Evolutionary conservation across 2,329 filamentous ascomycete genomes (phyloP).

Genomic region (Ceratocystis papillata): DNA sequence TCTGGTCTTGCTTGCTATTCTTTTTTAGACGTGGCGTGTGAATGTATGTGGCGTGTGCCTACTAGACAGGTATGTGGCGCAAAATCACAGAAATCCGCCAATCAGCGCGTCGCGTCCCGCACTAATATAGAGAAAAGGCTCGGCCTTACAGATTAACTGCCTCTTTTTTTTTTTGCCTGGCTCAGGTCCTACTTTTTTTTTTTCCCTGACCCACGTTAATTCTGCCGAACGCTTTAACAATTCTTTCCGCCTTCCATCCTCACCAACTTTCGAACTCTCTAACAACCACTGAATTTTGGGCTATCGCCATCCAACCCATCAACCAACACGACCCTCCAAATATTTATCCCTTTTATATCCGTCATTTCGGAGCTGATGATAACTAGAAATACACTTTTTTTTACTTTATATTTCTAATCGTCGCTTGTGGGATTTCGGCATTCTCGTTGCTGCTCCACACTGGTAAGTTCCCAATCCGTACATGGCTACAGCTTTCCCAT

Average conservation of each 20-base stretch:
- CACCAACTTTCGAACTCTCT: conserved; percentile 21
- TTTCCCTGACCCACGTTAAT: conserved; percentile 19
- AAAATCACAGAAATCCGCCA: conserved; percentile 15
- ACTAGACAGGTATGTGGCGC: not conserved
- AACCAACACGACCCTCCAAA: conserved; percentile 13
- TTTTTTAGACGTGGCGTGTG: not conserved
- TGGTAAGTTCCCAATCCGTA: conserved; percentile 13
- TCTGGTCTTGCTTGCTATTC: not conserved
- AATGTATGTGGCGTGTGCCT: not conserved
- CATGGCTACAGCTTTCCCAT: conserved; percentile 18
- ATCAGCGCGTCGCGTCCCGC: conserved; percentile 19
- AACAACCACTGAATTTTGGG: conserved; percentile 22
- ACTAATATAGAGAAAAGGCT: not conserved
- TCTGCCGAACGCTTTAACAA: conserved; percentile 15
- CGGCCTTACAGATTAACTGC: conserved; percentile 1
- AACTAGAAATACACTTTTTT: conserved; percentile 17
- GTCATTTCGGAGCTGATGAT: conserved; percentile 11
- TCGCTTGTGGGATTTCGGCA: not conserved
- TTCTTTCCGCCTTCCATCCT: conserved; percentile 24
- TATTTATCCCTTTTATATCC: conserved; percentile 19
- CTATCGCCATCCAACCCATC: conserved; percentile 23
- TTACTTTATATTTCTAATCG: conserved; percentile 11
- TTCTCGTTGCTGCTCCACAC: conserved; percentile 9
- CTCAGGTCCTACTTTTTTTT: conserved; percentile 13
- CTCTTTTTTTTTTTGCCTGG: no score